A percentile compares a stretch with the other conserved stretches of the same genome.
These are phyloP conservation scores for Kazachstania africana DNA, from an alignment of 805 yeast genomes.

Conservation along the genomic window DNA sequence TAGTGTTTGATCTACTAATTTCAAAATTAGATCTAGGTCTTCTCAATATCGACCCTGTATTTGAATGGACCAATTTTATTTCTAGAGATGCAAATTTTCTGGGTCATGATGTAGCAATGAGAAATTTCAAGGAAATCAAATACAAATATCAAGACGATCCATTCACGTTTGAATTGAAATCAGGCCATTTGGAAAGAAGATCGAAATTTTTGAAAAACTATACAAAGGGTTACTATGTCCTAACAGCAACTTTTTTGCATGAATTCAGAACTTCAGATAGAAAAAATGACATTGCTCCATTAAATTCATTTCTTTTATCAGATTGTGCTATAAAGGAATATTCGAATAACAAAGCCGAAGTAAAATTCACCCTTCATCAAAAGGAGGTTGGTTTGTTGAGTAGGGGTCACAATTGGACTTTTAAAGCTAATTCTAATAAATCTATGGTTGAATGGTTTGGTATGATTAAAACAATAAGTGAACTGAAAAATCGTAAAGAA, in stretches of 20 bases:
- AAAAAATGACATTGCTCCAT: conserved; percentile 66
- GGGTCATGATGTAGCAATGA: conserved; percentile 45
- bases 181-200: conserved; percentile 76
- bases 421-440: conserved; percentile 72
- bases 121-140: conserved; percentile 46
- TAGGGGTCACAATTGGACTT: conserved; percentile 82
- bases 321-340: conserved; percentile 75
- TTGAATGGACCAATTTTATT: conserved; percentile 83
- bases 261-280: conserved; percentile 80
- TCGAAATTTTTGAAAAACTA: conserved; percentile 88
- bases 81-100: conserved; percentile 59
- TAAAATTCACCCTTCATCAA: conserved; percentile 68
- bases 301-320: conserved; percentile 66
- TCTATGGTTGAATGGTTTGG: conserved; percentile 74
- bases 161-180: conserved; percentile 51
- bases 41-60: conserved; percentile 60
- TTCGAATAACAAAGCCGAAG: conserved; percentile 53
- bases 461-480: conserved; percentile 58
- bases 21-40: conserved; percentile 58
- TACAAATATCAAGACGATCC: conserved; percentile 63
- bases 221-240: conserved; percentile 77
- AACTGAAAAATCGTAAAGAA: conserved; percentile 44
- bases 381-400: conserved; percentile 63
- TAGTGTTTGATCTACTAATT: conserved; percentile 51
- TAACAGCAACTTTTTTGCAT: conserved; percentile 78